These are phyloP conservation scores for Cavenderia fasciculata DNA, from an alignment of 78 protist species.

Conservation along the genomic window DNA sequence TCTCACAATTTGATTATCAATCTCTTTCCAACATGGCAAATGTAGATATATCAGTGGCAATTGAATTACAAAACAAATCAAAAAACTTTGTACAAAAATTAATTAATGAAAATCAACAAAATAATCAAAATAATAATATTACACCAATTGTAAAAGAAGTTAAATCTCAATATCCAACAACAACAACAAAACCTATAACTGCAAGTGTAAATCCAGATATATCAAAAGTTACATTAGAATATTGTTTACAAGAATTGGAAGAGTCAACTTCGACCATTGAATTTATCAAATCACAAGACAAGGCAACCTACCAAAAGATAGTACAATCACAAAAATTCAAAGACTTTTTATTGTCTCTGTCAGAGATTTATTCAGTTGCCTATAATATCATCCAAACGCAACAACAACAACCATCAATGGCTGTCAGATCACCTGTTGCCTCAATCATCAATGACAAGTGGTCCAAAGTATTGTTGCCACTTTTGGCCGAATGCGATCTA, in stretches of 20 bases:
- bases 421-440: neutral
- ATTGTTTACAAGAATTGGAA: slow-evolving; percentile 42
- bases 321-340: slow-evolving; percentile 22
- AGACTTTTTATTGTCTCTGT: slow-evolving; percentile 27
- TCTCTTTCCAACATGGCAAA: slow-evolving; percentile 15
- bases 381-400: slow-evolving; percentile 1
- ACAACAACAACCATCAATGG: neutral
- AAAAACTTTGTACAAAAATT: slow-evolving; percentile 8
- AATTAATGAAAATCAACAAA: slow-evolving; percentile 11
- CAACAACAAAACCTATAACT: no score
- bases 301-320: neutral
- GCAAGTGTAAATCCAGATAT: no score
- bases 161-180: no score
- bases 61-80: slow-evolving; percentile 57
- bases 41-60: slow-evolving; percentile 29
- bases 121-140: neutral
- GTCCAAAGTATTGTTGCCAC: slow-evolving; percentile 4
- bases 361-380: slow-evolving; percentile 48
- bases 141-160: slow-evolving; percentile 3
- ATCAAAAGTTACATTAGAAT: slow-evolving; percentile 24
- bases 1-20: slow-evolving; percentile 41
- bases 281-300: neutral
- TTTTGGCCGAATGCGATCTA: slow-evolving; percentile 13
- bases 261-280: neutral
- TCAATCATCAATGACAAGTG: slow-evolving; percentile 11